Conservation (phyloP, 257 asterid species). For the Solanum dulcamara region DNA sequence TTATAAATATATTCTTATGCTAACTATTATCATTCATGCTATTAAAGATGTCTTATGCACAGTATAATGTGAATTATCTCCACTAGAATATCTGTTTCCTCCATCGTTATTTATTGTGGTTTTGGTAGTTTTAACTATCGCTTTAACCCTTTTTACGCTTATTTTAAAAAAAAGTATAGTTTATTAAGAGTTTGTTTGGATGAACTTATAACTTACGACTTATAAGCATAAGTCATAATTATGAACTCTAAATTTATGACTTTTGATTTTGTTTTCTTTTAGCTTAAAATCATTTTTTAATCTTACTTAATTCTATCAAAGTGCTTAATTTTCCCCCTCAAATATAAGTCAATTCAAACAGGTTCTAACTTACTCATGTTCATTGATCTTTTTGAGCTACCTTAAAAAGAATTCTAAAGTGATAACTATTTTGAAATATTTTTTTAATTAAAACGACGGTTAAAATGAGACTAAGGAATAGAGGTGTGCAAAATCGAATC, state of each 20-base stretch:
- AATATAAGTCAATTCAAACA: not conserved
- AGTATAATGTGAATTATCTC: not conserved
- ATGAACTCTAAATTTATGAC: too few relatives aligned
- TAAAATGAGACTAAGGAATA: too few relatives aligned
- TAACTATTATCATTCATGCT: too few relatives aligned
- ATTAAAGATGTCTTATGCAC: not conserved
- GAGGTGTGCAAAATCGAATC: too few relatives aligned
- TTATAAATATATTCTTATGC: not conserved
- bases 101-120: not conserved
- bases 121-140: not conserved
- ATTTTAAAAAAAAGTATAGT: too few relatives aligned
- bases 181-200: not conserved
- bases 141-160: not conserved
- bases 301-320: too few relatives aligned
- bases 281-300: not conserved
- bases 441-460: too few relatives aligned
- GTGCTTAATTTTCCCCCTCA: not conserved
- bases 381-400: too few relatives aligned
- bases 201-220: not conserved
- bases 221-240: not conserved
- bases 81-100: not conserved
- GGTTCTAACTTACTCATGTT: not conserved
- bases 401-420: too few relatives aligned
- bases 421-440: too few relatives aligned
- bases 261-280: too few relatives aligned